Conservation (phyloP, 208 protist species). For the Lotmaria passim region DNA sequence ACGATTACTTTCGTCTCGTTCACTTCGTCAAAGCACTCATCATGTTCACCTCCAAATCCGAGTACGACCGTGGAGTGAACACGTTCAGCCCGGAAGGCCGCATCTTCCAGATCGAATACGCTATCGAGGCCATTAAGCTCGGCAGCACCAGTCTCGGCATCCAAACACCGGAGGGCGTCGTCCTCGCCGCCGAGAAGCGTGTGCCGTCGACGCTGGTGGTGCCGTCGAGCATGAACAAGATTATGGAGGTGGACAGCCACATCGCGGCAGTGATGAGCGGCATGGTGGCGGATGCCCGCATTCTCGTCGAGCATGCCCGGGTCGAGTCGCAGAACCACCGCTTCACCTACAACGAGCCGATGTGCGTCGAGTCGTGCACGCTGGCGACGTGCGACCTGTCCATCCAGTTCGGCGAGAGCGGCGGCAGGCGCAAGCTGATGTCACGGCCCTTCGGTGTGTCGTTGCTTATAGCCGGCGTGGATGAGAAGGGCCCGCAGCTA, state of each 20-base stretch:
- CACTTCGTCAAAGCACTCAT: background rate
- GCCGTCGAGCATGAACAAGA: conserved; percentile 97
- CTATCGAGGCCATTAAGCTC: conserved; percentile 94
- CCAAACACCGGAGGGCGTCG: conserved; percentile 97
- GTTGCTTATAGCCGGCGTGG: conserved; percentile 98
- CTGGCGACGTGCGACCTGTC: conserved; percentile 98
- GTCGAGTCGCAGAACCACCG: conserved; percentile 99
- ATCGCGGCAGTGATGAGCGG: conserved; percentile 97
- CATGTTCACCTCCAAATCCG: conserved; percentile 94
- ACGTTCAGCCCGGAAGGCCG: conserved; percentile 99
- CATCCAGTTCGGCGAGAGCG: conserved; percentile 97
- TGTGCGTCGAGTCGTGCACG: conserved; percentile 96
- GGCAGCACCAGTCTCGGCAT: conserved; percentile 99
- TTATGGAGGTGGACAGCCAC: conserved; percentile 98
- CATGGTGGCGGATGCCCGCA: conserved; percentile 98
- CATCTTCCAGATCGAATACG: conserved; percentile 98
- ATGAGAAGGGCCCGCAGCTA: conserved; percentile 96
- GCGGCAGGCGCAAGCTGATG: conserved; percentile 90
- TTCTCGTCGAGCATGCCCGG: conserved; percentile 98
- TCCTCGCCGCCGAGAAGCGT: conserved; percentile 99
- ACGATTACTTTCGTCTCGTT: background rate
- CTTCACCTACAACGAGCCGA: conserved; percentile 99
- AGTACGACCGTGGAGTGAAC: conserved; percentile 99
- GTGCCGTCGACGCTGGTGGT: conserved; percentile 98
- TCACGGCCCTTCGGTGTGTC: conserved; percentile 99